Conservation (phyloP, 192 early-diverging fungal species). For the Coemansia sp. region DNA sequence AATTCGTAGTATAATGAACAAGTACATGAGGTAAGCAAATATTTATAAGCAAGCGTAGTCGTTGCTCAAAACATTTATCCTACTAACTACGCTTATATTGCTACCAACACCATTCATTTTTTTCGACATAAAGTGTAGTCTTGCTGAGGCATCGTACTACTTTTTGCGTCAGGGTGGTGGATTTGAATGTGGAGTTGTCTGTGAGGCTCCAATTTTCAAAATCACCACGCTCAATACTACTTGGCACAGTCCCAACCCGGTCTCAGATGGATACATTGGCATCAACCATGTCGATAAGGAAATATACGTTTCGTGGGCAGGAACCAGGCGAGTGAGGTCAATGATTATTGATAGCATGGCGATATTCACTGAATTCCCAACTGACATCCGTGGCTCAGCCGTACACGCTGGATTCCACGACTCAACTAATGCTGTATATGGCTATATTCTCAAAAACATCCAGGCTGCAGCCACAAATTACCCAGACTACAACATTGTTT, state of each 20-base stretch:
- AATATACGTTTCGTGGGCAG: constrained; percentile 52
- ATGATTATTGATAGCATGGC: constrained; percentile 34
- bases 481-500: constrained; percentile 40
- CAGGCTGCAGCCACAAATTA: constrained; percentile 23
- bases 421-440: constrained; percentile 41
- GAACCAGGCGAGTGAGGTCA: constrained; percentile 46
- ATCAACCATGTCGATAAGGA: constrained; percentile 37
- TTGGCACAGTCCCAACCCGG: constrained; percentile 50
- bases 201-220: constrained; percentile 23
- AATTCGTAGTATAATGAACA: constrained; percentile 38
- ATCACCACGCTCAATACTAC: constrained; percentile 36
- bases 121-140: constrained; percentile 21
- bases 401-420: constrained; percentile 45
- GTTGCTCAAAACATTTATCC: neutral
- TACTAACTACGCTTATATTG: neutral
- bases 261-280: constrained; percentile 50
- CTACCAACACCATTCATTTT: neutral
- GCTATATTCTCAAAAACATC: constrained; percentile 49
- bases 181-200: constrained; percentile 37
- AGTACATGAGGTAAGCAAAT: constrained; percentile 52
- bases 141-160: constrained; percentile 42
- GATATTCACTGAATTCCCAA: constrained; percentile 36
- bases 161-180: constrained; percentile 46
- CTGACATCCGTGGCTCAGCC: constrained; percentile 27
- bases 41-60: neutral